Conservation (phyloP, 768 basidiomycete species). For the Auriscalpium microsporum region DNA sequence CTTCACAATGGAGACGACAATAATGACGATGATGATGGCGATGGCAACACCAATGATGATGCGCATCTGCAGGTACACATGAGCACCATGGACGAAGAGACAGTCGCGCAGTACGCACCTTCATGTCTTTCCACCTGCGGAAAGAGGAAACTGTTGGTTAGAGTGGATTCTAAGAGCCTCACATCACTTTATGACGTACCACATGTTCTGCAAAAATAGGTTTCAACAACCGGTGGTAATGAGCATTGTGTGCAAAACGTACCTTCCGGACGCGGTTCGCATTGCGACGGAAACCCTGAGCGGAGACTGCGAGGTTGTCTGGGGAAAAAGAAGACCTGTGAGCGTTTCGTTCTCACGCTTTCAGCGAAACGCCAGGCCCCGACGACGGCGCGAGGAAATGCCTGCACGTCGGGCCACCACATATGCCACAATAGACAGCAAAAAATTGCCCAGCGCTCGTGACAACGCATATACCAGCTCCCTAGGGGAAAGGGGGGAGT, state of each 20-base stretch:
- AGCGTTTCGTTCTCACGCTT: too few species aligned
- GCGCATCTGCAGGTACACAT: constrained; percentile 59
- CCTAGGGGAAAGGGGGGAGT: too few species aligned
- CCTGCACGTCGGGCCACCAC: too few species aligned
- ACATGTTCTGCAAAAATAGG: constrained; percentile 62
- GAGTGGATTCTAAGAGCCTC: too few species aligned
- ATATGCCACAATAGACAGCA: too few species aligned
- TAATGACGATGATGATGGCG: constrained; percentile 86
- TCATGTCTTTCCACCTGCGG: constrained; percentile 94
- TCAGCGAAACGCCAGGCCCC: too few species aligned
- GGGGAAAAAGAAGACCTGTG: not conserved
- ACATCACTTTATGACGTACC: constrained; percentile 42
- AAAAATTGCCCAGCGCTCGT: too few species aligned
- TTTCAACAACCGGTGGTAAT: constrained; percentile 1
- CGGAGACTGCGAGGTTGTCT: constrained; percentile 97
- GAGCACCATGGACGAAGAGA: constrained; percentile 8
- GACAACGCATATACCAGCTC: too few species aligned
- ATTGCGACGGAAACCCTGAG: constrained; percentile 97
- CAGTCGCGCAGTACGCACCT: constrained; percentile 39
- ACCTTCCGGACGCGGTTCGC: constrained; percentile 98
- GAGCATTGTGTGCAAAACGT: constrained; percentile 19
- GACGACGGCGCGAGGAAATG: too few species aligned
- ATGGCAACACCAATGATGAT: constrained; percentile 92
- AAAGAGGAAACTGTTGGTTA: too few species aligned
- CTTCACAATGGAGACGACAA: constrained; percentile 91